phyloP scores from a whole-genome alignment of 768 basidiomycete genomes.

The Hypholoma sublateritium region DNA sequence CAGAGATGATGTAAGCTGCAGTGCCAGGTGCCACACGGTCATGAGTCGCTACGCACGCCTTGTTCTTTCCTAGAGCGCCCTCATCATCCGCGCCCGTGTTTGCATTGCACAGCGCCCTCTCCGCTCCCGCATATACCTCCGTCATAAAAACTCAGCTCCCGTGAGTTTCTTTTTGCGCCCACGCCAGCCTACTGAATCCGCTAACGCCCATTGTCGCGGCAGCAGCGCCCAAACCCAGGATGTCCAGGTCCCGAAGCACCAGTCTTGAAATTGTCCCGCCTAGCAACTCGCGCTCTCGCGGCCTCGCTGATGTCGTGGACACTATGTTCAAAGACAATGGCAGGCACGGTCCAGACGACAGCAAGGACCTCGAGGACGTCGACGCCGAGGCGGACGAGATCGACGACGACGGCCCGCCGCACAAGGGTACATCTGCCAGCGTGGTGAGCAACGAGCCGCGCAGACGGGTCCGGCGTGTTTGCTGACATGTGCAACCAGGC shows the following conservation, averaged over 20 bases:
- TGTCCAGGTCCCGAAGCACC: constrained; percentile 36
- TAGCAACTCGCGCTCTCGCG: constrained; percentile 25
- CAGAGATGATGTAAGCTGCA: constrained; percentile 10
- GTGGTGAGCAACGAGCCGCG: constrained; percentile 15
- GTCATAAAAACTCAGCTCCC: neutral
- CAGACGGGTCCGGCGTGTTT: constrained; percentile 1
- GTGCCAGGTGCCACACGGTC: constrained; percentile 8
- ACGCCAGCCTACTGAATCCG: neutral
- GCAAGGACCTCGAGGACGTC: constrained; percentile 21
- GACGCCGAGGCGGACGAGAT: constrained; percentile 31
- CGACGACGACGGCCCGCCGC: constrained; percentile 25
- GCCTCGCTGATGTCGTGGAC: constrained; percentile 31
- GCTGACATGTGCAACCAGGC: constrained; percentile 15
- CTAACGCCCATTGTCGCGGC: constrained; percentile 1
- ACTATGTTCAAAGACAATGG: constrained; percentile 28
- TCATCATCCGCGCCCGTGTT: constrained; percentile 12
- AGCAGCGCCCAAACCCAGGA: constrained; percentile 14
- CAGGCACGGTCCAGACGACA: constrained; percentile 18
- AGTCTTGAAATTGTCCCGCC: constrained; percentile 35
- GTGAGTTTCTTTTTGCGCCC: neutral
- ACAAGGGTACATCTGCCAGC: constrained; percentile 13
- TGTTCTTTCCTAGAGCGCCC: constrained; percentile 10
- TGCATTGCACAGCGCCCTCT: constrained; percentile 8
- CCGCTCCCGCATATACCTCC: neutral
- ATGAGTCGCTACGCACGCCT: constrained; percentile 12